Percentiles rank a stretch among this genome's conserved stretches.
These are phyloP conservation scores for Nicotiana noctiflora DNA, from an alignment of 257 asterid species.

Conservation along the genomic window DNA sequence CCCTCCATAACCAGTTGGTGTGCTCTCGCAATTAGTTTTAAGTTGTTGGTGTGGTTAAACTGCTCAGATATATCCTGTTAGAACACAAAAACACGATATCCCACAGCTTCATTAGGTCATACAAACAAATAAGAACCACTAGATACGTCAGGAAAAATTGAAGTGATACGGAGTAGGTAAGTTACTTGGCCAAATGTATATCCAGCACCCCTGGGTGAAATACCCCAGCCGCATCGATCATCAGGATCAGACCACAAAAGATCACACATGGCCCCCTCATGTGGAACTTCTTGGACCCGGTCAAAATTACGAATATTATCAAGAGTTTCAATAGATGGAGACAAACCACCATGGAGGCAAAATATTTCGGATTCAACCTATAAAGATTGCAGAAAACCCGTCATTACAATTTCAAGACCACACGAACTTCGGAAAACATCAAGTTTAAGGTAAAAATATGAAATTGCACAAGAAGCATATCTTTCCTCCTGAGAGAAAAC, in stretches of 20 bases:
- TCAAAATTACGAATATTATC: constrained; percentile 67
- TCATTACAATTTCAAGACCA: neutral
- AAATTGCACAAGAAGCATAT: neutral
- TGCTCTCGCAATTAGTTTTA: constrained; percentile 80
- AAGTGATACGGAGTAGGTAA: constrained; percentile 4
- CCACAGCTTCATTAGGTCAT: neutral
- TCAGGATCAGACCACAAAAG: constrained; percentile 88
- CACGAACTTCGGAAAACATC: too few species aligned
- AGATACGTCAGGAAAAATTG: neutral
- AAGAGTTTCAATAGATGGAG: constrained; percentile 74
- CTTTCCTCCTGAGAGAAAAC: neutral
- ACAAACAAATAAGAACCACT: neutral
- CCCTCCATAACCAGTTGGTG: constrained; percentile 95
- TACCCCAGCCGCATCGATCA: constrained; percentile 87
- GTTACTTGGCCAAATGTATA: constrained; percentile 79
- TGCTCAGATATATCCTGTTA: constrained; percentile 84
- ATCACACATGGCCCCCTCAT: constrained; percentile 85
- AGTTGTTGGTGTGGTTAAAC: constrained; percentile 60
- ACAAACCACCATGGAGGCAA: constrained; percentile 81
- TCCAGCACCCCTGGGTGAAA: constrained; percentile 88
- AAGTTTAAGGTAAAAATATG: neutral
- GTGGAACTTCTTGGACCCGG: constrained; percentile 90
- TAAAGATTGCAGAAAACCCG: neutral
- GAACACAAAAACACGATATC: constrained; percentile 3
- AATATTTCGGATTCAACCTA: constrained; percentile 86